A percentile compares a stretch with the other conserved stretches of the same genome.
These are phyloP conservation scores for Trapa bicornis DNA, from an alignment of 345 rosid species.

Conservation along the genomic window DNA sequence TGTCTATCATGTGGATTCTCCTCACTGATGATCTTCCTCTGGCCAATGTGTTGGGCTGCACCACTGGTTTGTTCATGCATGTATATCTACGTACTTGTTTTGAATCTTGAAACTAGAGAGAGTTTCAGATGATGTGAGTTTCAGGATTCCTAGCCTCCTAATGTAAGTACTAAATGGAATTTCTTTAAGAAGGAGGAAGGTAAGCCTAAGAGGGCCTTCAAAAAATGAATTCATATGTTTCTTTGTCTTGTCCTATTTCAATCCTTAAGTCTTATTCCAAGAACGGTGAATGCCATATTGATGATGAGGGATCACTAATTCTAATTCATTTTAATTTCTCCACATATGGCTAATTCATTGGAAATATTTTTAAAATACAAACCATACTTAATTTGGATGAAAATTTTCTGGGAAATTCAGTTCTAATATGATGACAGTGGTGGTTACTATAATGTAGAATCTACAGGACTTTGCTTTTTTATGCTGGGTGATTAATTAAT, in stretches of 20 bases:
- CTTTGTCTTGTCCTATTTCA: slow-evolving; percentile 8
- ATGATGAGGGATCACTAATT: slow-evolving; percentile 12
- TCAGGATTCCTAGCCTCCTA: not conserved
- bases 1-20: not conserved
- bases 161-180: not conserved
- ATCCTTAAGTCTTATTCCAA: slow-evolving; percentile 2
- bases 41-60: not conserved
- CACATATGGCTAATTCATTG: not conserved
- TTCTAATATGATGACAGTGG: not conserved
- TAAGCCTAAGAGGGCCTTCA: not conserved
- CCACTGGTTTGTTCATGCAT: not conserved
- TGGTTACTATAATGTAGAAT: too few species aligned
- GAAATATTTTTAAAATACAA: not conserved
- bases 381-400: not conserved
- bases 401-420: not conserved
- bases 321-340: slow-evolving; percentile 3
- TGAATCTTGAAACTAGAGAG: not conserved
- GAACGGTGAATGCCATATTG: slow-evolving; percentile 3
- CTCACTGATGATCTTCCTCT: not conserved
- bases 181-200: not conserved
- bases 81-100: not conserved
- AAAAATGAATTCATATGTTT: not conserved
- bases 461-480: not conserved
- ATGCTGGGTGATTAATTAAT: not conserved
- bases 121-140: slow-evolving; percentile 10